Evolutionary conservation across 2,329 filamentous ascomycete genomes (phyloP).

Genomic region (Aspergillus sp.): DNA sequence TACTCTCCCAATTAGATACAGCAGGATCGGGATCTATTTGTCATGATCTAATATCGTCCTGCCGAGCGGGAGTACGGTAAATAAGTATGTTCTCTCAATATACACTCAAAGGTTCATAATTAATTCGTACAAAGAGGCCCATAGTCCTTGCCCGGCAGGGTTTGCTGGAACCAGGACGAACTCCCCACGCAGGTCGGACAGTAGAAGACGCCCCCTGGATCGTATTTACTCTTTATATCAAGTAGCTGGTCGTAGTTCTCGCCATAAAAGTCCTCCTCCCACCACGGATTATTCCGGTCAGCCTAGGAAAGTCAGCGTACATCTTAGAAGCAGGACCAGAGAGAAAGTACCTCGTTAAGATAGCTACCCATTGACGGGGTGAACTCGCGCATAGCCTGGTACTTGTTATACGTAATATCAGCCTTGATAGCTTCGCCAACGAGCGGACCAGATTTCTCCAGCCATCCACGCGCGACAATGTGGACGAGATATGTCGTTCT

Average conservation of each 20-base stretch:
- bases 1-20: too few species aligned
- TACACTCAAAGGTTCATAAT: too few species aligned
- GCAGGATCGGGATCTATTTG: too few species aligned
- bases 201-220: constrained; percentile 15
- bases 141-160: neutral
- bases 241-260: constrained; percentile 8
- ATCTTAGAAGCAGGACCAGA: neutral
- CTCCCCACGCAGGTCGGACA: constrained; percentile 19
- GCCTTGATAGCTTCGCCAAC: constrained; percentile 20
- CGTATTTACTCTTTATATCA: constrained; percentile 16
- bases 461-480: constrained; percentile 26
- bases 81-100: too few species aligned
- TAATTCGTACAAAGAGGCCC: neutral
- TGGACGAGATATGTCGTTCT: constrained; percentile 41
- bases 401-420: constrained; percentile 34
- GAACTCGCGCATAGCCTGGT: constrained; percentile 28
- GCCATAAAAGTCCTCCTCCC: constrained; percentile 16
- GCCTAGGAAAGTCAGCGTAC: neutral
- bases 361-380: constrained; percentile 37
- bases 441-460: constrained; percentile 3
- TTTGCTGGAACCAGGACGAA: neutral
- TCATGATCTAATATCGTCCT: too few species aligned
- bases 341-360: constrained; percentile 33
- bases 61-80: too few species aligned
- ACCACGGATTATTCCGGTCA: constrained; percentile 18